These are phyloP conservation scores for Penicillium glabrum DNA, from an alignment of 2,329 filamentous ascomycete species.

Conservation along the genomic window DNA sequence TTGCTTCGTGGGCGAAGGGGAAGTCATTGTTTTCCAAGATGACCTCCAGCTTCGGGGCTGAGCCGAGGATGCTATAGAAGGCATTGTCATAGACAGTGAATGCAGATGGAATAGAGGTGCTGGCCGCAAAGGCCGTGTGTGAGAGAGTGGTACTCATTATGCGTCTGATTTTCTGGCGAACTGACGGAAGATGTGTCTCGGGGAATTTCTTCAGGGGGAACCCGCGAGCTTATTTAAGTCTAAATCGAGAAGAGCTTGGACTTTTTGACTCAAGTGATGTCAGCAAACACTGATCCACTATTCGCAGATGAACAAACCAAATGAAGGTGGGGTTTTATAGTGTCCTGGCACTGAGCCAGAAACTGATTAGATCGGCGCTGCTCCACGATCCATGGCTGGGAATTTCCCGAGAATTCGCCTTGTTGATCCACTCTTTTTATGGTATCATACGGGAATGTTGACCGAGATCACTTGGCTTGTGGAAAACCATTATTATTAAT, in stretches of 20 bases:
- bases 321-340: background rate
- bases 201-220: background rate
- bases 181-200: background rate
- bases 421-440: background rate
- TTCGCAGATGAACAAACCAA: background rate
- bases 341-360: background rate
- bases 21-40: slow-evolving; percentile 40
- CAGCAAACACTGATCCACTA: background rate
- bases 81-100: slow-evolving; percentile 18
- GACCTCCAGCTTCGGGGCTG: slow-evolving; percentile 36
- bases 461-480: background rate
- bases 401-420: slow-evolving; percentile 11
- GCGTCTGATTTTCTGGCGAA: background rate
- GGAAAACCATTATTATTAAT: background rate
- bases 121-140: slow-evolving; percentile 1
- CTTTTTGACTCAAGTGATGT: background rate
- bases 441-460: no score
- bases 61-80: slow-evolving; percentile 37
- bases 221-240: background rate
- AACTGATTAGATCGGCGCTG: slow-evolving; percentile 7
- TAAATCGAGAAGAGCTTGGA: background rate
- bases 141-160: slow-evolving; percentile 1
- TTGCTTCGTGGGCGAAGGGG: slow-evolving; percentile 54
- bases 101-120: slow-evolving; percentile 21
- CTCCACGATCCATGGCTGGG: background rate